These are phyloP conservation scores for Gamarada debralockiae DNA, from an alignment of 495 filamentous ascomycete genomes.

Conservation along the genomic window DNA sequence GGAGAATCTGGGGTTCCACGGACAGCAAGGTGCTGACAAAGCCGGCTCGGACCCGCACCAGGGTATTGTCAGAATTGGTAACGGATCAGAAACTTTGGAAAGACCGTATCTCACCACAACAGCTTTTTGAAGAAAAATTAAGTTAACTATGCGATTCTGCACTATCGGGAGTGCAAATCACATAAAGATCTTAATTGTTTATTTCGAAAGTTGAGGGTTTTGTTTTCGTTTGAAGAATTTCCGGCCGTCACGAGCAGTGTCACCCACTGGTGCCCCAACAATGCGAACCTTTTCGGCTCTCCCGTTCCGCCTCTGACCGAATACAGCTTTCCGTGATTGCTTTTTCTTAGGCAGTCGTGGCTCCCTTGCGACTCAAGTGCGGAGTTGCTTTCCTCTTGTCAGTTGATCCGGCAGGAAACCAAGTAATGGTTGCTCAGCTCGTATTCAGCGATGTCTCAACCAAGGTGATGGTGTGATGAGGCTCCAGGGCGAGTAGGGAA, in stretches of 20 bases:
- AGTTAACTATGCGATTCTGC: too few relatives aligned
- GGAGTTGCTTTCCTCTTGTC: neutral
- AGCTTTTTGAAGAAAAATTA: too few relatives aligned
- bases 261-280: neutral
- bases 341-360: neutral
- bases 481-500: neutral
- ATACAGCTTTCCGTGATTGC: neutral
- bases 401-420: neutral
- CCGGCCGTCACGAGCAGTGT: too few relatives aligned
- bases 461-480: neutral
- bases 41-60: too few relatives aligned
- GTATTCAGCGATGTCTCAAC: neutral
- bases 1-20: neutral
- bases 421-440: slow-evolving; percentile 7
- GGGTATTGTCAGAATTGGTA: too few relatives aligned
- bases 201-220: too few relatives aligned
- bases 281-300: neutral
- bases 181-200: too few relatives aligned
- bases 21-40: neutral
- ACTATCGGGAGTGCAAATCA: too few relatives aligned
- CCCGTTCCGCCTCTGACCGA: neutral
- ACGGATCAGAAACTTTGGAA: too few relatives aligned
- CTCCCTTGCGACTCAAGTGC: neutral
- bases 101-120: too few relatives aligned
- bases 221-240: too few relatives aligned